phyloP scores from a whole-genome alignment of 2,329 filamentous ascomycete species.

The Neofusicoccum kwambonambiense region DNA sequence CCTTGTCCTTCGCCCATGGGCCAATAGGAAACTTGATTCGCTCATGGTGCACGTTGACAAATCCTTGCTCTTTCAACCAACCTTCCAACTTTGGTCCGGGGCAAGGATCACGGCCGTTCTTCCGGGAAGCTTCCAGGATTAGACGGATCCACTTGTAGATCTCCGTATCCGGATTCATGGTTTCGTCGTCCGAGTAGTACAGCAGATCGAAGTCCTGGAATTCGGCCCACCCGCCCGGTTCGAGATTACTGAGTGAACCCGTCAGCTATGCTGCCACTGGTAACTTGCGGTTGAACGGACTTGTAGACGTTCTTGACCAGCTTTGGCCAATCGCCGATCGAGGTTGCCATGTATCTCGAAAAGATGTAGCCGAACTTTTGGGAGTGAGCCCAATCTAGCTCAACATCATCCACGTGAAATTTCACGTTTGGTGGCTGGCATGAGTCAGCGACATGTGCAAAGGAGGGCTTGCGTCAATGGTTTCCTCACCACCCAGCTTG shows the following conservation, averaged over 20 bases:
- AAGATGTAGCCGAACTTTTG: slow-evolving; percentile 58
- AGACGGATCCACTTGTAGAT: slow-evolving; percentile 20
- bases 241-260: slow-evolving; percentile 25
- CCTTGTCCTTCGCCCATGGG: slow-evolving; percentile 25
- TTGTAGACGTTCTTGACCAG: slow-evolving; percentile 51
- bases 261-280: slow-evolving; percentile 37
- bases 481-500: slow-evolving; percentile 30
- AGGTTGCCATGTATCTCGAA: slow-evolving; percentile 50
- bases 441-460: not conserved
- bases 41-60: slow-evolving; percentile 42
- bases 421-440: slow-evolving; percentile 56
- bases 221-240: slow-evolving; percentile 23
- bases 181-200: slow-evolving; percentile 27
- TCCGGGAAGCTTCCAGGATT: not conserved
- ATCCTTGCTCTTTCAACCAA: slow-evolving; percentile 43
- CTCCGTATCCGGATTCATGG: slow-evolving; percentile 24
- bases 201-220: slow-evolving; percentile 24
- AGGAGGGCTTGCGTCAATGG: not conserved
- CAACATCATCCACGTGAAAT: slow-evolving; percentile 63
- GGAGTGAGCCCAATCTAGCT: slow-evolving; percentile 56
- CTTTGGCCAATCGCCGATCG: slow-evolving; percentile 54
- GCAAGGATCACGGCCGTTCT: slow-evolving; percentile 12
- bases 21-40: slow-evolving; percentile 30
- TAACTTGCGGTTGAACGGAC: slow-evolving; percentile 43
- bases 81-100: slow-evolving; percentile 34